Conservation (phyloP, 73 alveolate species). For the Uronychia setigera region DNA sequence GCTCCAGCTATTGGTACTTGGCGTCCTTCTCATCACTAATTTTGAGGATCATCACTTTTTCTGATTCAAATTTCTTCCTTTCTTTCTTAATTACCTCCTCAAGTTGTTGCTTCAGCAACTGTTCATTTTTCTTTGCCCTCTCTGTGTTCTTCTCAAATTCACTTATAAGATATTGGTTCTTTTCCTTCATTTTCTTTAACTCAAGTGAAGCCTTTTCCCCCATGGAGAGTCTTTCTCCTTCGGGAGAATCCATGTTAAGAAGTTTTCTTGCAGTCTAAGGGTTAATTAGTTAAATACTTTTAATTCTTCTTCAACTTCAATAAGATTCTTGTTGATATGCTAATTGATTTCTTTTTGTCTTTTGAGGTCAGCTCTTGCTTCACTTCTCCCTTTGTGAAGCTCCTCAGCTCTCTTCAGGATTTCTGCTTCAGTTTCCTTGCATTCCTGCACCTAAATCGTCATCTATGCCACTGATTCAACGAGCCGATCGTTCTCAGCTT, state of each 20-base stretch:
- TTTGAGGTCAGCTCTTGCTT: not conserved
- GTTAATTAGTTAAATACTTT: not conserved
- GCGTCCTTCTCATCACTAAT: not conserved
- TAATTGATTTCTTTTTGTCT: not conserved
- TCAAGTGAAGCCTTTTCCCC: not conserved
- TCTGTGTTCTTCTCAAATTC: not conserved
- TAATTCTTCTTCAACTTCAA: not conserved
- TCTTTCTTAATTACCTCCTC: conserved; percentile 37
- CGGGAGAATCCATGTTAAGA: not conserved
- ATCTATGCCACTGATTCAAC: not conserved
- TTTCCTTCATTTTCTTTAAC: not conserved
- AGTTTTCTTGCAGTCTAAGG: not conserved
- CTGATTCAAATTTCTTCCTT: conserved; percentile 33
- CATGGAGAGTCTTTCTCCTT: not conserved
- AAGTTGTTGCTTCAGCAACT: not conserved
- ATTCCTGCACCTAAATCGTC: not conserved
- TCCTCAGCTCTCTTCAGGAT: not conserved
- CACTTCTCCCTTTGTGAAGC: not conserved
- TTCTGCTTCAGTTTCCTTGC: not conserved
- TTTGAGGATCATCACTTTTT: conserved; percentile 10
- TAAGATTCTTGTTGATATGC: not conserved
- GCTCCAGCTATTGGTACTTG: conserved; percentile 7
- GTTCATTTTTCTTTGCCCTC: conserved; percentile 4
- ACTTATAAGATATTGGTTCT: not conserved
- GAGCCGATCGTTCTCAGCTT: not conserved